phyloP scores from a whole-genome alignment of 2,329 filamentous ascomycete genomes.

The Colletotrichum lini region DNA sequence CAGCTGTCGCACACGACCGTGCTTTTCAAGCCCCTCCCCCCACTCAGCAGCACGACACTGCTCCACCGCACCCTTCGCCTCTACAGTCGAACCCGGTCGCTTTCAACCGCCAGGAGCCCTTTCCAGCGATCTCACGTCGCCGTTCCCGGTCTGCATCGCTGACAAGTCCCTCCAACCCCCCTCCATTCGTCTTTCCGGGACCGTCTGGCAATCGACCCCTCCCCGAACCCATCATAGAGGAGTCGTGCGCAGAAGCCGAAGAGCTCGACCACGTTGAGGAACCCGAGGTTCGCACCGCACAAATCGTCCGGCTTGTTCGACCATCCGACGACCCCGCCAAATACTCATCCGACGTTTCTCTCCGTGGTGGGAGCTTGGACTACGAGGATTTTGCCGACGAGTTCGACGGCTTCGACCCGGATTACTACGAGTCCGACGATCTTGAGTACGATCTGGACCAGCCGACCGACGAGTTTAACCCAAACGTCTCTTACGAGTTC shows the following conservation, averaged over 20 bases:
- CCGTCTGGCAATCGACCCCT: neutral
- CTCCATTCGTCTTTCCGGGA: conserved; percentile 1
- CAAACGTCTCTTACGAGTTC: conserved; percentile 24
- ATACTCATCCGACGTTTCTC: conserved; percentile 19
- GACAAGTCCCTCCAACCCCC: conserved; percentile 17
- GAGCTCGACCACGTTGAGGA: conserved; percentile 32
- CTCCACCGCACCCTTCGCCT: conserved; percentile 40
- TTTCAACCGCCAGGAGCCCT: conserved; percentile 34
- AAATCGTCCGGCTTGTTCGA: conserved; percentile 29
- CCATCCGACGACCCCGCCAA: conserved; percentile 20
- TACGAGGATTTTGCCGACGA: conserved; percentile 29
- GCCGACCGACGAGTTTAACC: conserved; percentile 27
- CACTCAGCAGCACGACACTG: conserved; percentile 17
- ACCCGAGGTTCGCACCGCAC: conserved; percentile 30
- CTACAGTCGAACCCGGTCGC: conserved; percentile 39
- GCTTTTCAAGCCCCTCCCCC: conserved; percentile 31
- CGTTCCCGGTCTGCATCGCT: conserved; percentile 35
- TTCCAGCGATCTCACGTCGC: conserved; percentile 21
- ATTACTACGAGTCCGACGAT: conserved; percentile 38
- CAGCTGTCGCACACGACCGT: conserved; percentile 23
- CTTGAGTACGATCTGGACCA: conserved; percentile 30
- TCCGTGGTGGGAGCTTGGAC: conserved; percentile 29
- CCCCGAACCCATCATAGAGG: conserved; percentile 24
- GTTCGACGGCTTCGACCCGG: conserved; percentile 32
- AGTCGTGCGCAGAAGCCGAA: conserved; percentile 7